These are phyloP conservation scores for Vitis hybrid DNA, from an alignment of 177 flowering plant genomes.

Conservation along the genomic window DNA sequence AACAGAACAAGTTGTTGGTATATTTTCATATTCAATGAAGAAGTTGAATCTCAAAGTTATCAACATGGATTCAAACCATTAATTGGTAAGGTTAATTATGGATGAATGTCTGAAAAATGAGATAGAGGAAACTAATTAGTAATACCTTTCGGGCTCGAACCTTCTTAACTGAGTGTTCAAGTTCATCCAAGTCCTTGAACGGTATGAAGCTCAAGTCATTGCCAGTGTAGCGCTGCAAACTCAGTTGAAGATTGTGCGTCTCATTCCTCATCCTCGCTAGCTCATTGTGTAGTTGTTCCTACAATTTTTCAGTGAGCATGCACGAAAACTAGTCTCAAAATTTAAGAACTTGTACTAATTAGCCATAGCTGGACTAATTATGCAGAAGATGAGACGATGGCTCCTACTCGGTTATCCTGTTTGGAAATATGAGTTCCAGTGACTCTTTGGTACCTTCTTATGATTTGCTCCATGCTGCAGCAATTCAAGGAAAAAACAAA, in stretches of 20 bases:
- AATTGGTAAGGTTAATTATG: background rate
- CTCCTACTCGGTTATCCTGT: slow-evolving; percentile 26
- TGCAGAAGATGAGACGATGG: background rate
- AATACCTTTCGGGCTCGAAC: slow-evolving; percentile 58
- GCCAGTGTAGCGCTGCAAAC: slow-evolving; percentile 43
- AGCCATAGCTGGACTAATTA: background rate
- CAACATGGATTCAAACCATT: background rate
- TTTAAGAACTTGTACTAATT: too few species aligned
- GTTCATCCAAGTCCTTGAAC: slow-evolving; percentile 40
- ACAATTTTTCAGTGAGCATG: background rate
- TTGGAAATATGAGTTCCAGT: slow-evolving; percentile 30
- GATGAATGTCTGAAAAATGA: too few species aligned
- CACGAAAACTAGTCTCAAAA: too few species aligned
- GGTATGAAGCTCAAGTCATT: slow-evolving; percentile 39
- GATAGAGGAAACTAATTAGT: too few species aligned
- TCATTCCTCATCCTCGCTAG: slow-evolving; percentile 40
- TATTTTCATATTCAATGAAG: background rate
- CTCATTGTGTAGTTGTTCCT: slow-evolving; percentile 43
- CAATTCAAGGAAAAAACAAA: background rate
- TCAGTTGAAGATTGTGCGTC: slow-evolving; percentile 43
- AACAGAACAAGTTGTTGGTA: background rate
- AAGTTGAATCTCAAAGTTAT: too few species aligned
- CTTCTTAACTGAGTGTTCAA: slow-evolving; percentile 42
- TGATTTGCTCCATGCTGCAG: slow-evolving; percentile 40
- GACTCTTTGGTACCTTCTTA: slow-evolving; percentile 30